phyloP scores from a whole-genome alignment of 345 rosid species.

The Aquilaria yunnanensis region DNA sequence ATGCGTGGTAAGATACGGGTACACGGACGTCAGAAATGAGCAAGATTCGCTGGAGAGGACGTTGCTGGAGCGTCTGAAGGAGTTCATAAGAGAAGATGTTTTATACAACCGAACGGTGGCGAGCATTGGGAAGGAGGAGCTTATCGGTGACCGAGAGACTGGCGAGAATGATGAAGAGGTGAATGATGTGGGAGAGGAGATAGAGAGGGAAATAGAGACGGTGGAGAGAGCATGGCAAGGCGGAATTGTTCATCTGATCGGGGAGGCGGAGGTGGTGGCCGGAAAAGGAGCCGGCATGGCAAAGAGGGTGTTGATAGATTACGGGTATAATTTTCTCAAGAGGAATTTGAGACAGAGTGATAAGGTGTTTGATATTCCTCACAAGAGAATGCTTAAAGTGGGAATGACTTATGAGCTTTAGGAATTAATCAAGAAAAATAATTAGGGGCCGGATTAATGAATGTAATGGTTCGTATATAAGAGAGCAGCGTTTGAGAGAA shows the following conservation, averaged over 20 bases:
- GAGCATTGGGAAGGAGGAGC: background rate
- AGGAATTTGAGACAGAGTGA: conserved; percentile 33
- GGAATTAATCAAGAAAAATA: background rate
- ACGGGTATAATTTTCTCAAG: conserved; percentile 39
- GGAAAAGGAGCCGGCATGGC: conserved; percentile 23
- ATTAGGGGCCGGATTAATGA: too few species aligned
- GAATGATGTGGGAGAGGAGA: conserved; percentile 12
- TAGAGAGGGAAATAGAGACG: conserved; percentile 21
- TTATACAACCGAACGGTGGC: background rate
- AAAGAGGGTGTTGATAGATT: conserved; percentile 35
- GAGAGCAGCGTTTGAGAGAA: too few species aligned
- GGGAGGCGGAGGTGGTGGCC: conserved; percentile 39
- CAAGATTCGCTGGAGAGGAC: conserved; percentile 24
- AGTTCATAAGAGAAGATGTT: conserved; percentile 24
- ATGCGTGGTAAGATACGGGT: conserved; percentile 47
- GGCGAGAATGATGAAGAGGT: background rate
- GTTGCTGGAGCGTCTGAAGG: conserved; percentile 26
- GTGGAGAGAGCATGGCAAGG: conserved; percentile 32
- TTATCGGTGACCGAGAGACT: background rate
- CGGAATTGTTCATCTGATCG: conserved; percentile 43
- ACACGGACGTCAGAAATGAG: conserved; percentile 26
- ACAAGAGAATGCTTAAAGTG: conserved; percentile 43
- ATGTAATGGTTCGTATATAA: too few species aligned
- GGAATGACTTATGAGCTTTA: conserved; percentile 53
- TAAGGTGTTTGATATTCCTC: conserved; percentile 40